Base-by-base conservation (phyloP, 2,329 filamentous ascomycete species). In the Neonectria magnoliae region DNA sequence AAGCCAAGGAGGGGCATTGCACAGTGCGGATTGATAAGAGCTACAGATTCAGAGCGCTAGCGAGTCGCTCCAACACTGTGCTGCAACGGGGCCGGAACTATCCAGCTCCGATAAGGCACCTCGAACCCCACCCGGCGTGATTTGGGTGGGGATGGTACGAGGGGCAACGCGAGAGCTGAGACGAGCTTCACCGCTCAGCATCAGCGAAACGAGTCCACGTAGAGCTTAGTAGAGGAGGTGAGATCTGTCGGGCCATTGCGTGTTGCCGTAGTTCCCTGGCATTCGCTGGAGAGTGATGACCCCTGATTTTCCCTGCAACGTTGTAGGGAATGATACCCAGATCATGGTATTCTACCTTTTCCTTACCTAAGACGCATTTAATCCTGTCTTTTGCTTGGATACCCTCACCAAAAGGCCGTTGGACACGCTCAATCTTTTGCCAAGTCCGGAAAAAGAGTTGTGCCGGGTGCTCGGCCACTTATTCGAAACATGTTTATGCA, bases 1-100 rank as follows among this genome's bases (percentile, higher is more conserved):
- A 31, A 36, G 25, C 33, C 27, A 72, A 63, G 57, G 68, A 71
- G 71, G 72, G 72, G 72, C 69, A 69, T 38, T n/a, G 60, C 61
- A 74, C 70, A 74, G 72, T 74, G 67, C 57, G 62, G 54, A 67
- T 72, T 57, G 72, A 74, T 74, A 74, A 73, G 64, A 68, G 60
- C 20, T 27, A 14, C 48, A 52, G 57, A 53, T 36, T 6, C 13
- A 6, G 25, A 61, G 16, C 22, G 16, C 33, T 6, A 2, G 22
- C 16, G n/a, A 27, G 45, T n/a, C 22, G 22, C 13, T 33, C 4
- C 16, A 27, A 27, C 54, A 65, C 63, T 65, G 63, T 62, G 36
- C 14, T 20, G 22, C 10, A 11, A 22, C 63, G 63, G 63, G 41
- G 44, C 45, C 63, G 63, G 63, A 65, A 62, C 66, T 60, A 73